phyloP scores from a whole-genome alignment of 345 rosid genomes.

The Acer campestre region DNA sequence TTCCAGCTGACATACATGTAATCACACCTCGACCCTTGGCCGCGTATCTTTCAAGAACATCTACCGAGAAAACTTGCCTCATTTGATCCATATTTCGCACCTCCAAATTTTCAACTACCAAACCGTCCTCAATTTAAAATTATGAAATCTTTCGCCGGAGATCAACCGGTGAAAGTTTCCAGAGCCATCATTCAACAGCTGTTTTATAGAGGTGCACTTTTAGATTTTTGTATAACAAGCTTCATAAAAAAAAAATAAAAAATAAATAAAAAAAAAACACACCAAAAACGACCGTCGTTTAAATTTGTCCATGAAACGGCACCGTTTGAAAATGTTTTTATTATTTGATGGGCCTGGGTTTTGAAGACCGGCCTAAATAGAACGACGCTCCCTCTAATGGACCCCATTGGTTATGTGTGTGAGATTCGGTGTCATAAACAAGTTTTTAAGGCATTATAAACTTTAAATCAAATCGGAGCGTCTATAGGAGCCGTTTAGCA shows the following conservation, averaged over 20 bases:
- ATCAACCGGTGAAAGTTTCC: slow-evolving; percentile 7
- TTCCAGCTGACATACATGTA: slow-evolving; percentile 97
- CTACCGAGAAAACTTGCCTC: slow-evolving; percentile 83
- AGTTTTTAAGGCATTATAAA: background rate
- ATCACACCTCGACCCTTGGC: slow-evolving; percentile 86
- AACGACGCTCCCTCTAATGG: slow-evolving; percentile 6
- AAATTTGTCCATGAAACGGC: background rate
- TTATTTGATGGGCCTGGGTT: background rate
- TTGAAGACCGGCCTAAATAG: background rate
- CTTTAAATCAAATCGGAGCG: slow-evolving; percentile 76
- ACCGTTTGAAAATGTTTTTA: background rate
- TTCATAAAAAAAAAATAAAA: too few species aligned
- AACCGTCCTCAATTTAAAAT: background rate
- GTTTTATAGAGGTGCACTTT: background rate
- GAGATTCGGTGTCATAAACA: background rate
- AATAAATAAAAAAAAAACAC: too few species aligned
- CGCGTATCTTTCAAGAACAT: slow-evolving; percentile 86
- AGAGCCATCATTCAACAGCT: background rate
- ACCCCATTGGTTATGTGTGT: background rate
- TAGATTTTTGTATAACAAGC: background rate
- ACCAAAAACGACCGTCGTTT: background rate
- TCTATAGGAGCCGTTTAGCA: slow-evolving; percentile 37
- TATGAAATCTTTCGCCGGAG: background rate
- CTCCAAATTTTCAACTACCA: background rate
- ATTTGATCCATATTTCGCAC: slow-evolving; percentile 57